Evolutionary conservation across 495 filamentous ascomycete species (phyloP).

Genomic region (Talaromyces trachyspermus): DNA sequence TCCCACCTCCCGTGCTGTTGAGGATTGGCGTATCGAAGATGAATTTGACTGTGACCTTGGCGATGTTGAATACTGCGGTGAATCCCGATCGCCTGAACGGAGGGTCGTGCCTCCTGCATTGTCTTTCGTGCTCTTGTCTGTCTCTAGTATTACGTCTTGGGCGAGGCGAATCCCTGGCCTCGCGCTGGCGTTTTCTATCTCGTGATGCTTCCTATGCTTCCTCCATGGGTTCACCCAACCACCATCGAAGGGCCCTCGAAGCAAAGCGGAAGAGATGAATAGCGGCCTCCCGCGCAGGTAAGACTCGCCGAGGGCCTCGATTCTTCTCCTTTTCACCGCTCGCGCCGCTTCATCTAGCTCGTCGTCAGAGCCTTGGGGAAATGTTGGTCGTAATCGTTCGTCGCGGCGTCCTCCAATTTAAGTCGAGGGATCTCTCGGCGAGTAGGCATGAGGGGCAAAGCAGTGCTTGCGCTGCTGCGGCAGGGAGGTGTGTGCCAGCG

Average conservation of each 20-base stretch:
- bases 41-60: background rate
- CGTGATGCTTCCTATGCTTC: conserved; percentile 19
- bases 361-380: conserved; percentile 50
- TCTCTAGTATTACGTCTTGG: background rate
- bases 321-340: conserved; percentile 45
- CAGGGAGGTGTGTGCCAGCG: background rate
- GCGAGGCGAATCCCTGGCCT: background rate
- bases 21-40: background rate
- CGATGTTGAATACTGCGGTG: background rate
- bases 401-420: conserved; percentile 35
- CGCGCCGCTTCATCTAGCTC: conserved; percentile 42
- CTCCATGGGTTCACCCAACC: conserved; percentile 63
- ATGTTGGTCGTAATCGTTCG: conserved; percentile 30
- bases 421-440: conserved; percentile 33
- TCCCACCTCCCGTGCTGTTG: background rate
- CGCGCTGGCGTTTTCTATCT: background rate
- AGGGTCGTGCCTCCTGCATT: background rate
- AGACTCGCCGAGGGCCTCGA: conserved; percentile 50
- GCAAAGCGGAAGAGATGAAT: conserved; percentile 52
- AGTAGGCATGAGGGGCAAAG: conserved; percentile 27
- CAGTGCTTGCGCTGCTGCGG: conserved; percentile 14
- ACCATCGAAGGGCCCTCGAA: conserved; percentile 56
- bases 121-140: background rate
- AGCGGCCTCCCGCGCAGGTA: conserved; percentile 52
- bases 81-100: background rate